Conservation (phyloP, 306 rosid species). For the Datisca glomerata region DNA sequence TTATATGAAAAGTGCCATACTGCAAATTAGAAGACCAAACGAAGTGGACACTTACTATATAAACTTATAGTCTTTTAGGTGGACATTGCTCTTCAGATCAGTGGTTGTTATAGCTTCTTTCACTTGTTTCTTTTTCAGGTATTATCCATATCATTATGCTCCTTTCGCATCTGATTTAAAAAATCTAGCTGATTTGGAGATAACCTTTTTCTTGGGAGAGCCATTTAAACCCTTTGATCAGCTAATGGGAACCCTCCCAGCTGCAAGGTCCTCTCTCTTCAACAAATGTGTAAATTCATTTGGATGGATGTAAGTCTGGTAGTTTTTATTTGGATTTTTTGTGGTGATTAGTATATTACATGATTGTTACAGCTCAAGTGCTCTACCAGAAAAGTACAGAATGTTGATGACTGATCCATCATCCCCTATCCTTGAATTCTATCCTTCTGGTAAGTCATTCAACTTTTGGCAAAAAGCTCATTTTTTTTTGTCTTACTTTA, state of each 20-base stretch:
- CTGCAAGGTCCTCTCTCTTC: constrained; percentile 53
- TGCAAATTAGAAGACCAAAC: too few relatives aligned
- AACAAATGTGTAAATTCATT: background rate
- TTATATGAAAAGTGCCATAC: too few relatives aligned
- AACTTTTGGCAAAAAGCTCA: background rate
- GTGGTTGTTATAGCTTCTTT: constrained; percentile 7
- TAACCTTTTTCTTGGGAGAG: constrained; percentile 77
- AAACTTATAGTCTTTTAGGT: too few relatives aligned
- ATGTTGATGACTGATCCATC: constrained; percentile 72
- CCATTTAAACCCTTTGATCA: constrained; percentile 97
- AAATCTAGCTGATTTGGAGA: constrained; percentile 70
- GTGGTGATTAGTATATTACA: too few relatives aligned
- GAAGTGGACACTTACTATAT: too few relatives aligned
- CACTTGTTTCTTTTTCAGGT: constrained; percentile 49
- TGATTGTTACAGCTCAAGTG: constrained; percentile 44
- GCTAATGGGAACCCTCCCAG: constrained; percentile 96
- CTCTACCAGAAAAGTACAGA: constrained; percentile 77
- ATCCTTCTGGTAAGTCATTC: constrained; percentile 64
- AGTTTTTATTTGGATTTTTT: background rate
- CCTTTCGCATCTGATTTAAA: constrained; percentile 97
- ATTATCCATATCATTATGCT: constrained; percentile 93
- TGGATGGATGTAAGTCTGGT: background rate
- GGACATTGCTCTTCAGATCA: background rate
- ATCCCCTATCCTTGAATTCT: constrained; percentile 66
- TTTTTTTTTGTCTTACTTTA: constrained; percentile 12